Evolutionary conservation across 805 yeast genomes (phyloP), one percentile per base, ranked within the genome.

Genomic region (Candida morakotiae): DNA sequence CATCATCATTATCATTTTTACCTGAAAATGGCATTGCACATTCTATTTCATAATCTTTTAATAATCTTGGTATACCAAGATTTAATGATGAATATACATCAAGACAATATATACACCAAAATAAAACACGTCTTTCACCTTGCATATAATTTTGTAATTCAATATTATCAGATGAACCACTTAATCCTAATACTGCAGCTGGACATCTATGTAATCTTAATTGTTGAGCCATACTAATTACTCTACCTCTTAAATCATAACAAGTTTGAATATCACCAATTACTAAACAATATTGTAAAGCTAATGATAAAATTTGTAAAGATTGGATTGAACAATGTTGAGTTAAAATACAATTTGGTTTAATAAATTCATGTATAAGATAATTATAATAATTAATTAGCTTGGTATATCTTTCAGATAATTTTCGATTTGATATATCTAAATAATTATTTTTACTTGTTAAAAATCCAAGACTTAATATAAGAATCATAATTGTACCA

Each of bases 171-270:
- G 25, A 22, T 22, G 46, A 51, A 8, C 56, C 56, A 23, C 75
- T 74, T 2, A 83, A 71, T 1, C 91, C 91, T 34, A 83, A 62
- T 3, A 86, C 88, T 0, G 91, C 91, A 4, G 89, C 79, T 8
- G 95, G 95, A 57, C 95, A 83, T 47, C 94, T 70, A 55, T 87
- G 95, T 31, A 88, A 65, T 48, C 96, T 75, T 37, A 88, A 63
- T 48, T 87, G 93, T 49, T 86, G 94, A 4, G 89, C 81, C 89
- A 86, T 83, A 19, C 87, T 80, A 9, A 83, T 77, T 6, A 83
- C 80, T 47, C 79, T 69, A 29, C 91, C 89, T 41, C 95, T 70
- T 28, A 84, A 67, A 37, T 81, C 83, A 62, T 87, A 87, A 42
- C 87, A 71, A 1, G 87, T 79, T 7, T 79, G 71, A 30, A 80